These are phyloP conservation scores for Carex littledalei DNA, from an alignment of 176 grass and related monocot genomes.

Conservation along the genomic window DNA sequence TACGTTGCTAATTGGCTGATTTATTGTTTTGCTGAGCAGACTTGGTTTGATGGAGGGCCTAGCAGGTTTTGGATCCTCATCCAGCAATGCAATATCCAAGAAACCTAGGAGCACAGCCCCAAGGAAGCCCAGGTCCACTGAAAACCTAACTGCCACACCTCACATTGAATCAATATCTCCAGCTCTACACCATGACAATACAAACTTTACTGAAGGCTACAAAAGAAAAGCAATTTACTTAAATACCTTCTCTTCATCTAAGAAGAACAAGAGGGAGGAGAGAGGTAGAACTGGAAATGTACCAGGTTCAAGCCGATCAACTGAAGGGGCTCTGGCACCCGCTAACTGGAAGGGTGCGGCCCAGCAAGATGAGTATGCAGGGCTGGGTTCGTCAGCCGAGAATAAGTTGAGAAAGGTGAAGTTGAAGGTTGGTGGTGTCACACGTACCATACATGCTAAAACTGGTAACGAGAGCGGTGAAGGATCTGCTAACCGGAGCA, in stretches of 20 bases:
- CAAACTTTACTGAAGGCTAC: constrained; percentile 18
- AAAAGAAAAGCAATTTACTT: constrained; percentile 61
- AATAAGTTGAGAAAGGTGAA: constrained; percentile 63
- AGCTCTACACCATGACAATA: constrained; percentile 9
- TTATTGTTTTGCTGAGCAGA: not conserved
- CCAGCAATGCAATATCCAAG: constrained; percentile 35
- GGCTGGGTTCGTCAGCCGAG: constrained; percentile 16
- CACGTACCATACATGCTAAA: constrained; percentile 45
- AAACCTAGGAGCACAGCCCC: constrained; percentile 46
- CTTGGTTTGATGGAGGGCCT: constrained; percentile 10
- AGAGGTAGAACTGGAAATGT: constrained; percentile 29
- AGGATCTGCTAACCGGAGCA: constrained; percentile 29
- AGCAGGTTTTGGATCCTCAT: not conserved
- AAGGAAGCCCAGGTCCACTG: constrained; percentile 42
- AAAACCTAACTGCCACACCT: constrained; percentile 33
- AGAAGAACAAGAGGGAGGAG: constrained; percentile 42
- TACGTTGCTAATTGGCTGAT: not conserved
- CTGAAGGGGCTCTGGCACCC: constrained; percentile 35
- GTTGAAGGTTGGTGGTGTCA: constrained; percentile 74
- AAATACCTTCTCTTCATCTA: constrained; percentile 30
- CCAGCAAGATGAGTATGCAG: constrained; percentile 16
- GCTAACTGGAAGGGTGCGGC: constrained; percentile 21
- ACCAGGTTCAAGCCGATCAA: constrained; percentile 26
- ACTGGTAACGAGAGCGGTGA: constrained; percentile 19
- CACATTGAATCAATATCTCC: constrained; percentile 26